Base-by-base conservation (phyloP, 2,329 filamentous ascomycete species). In the Rutstroemia sp. region DNA sequence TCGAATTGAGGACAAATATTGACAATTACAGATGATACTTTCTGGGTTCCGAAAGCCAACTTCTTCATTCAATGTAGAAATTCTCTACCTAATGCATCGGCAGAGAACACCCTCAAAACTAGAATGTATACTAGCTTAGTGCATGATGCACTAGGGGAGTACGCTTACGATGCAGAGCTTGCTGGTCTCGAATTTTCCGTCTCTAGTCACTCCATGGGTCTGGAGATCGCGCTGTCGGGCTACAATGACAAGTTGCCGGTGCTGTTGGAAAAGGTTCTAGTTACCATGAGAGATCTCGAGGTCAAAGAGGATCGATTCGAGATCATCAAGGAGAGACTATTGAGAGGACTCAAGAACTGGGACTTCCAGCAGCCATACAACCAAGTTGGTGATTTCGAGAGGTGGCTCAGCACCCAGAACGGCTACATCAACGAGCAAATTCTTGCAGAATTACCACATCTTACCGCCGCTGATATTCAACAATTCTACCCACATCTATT, bases 181-280 rank as follows among this genome's bases (percentile, higher is more conserved):
- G 90, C 94, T 7, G 94, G 94, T 0, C 73, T 99, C 46, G 82
- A 88, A 59, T 97, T 97, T 69, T 83, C 81, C 41, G 81, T 97
- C n/a, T 77, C 78, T 4, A 80, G 87, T 25, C 87, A 89, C 66
- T 79, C 81, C 4, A 80, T 84, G 34, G 92, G 92, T 0, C 70
- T 97, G 30, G 85, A 88, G 57, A 75, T 97, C 42, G 84, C 87
- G 14, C 81, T 97, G 3, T 86, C 84, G 27, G 94, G 94, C 0
- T 99, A 97, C 74, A 99, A 96, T 65, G 94, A 99, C 72, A 99
- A 99, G 75, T 83, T 99, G 67, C 78, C 88, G 0, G 90, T 96
- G 0, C 79, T 99, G 23, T 73, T 99, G 48, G 90, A 97, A 69
- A 94, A 96, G 69, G 89, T 97, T 4, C 76, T 96, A 25, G 74